Conservation (phyloP, 164 flowering plant species). For the Litsea cubeba region DNA sequence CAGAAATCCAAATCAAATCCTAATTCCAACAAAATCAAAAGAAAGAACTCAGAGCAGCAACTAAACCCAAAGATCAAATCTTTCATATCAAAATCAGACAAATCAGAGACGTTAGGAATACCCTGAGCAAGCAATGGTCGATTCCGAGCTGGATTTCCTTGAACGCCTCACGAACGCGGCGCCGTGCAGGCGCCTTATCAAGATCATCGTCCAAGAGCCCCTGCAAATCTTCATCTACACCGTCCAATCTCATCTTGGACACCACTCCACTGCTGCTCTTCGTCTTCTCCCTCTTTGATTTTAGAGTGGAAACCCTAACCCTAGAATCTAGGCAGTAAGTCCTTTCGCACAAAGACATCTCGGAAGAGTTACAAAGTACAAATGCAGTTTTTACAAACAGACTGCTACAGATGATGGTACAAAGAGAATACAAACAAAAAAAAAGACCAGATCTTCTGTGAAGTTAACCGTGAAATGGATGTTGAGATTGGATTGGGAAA, state of each 20-base stretch:
- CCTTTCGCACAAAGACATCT: neutral
- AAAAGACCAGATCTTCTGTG: no score
- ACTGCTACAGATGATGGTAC: no score
- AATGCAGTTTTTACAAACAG: no score
- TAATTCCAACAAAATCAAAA: no score
- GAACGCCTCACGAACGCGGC: slow-evolving; percentile 80
- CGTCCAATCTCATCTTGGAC: slow-evolving; percentile 27
- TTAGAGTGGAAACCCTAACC: slow-evolving; percentile 10
- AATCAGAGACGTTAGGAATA: slow-evolving; percentile 6
- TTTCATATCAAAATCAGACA: neutral
- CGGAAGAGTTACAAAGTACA: neutral
- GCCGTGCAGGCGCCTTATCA: slow-evolving; percentile 64
- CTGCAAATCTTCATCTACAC: slow-evolving; percentile 47
- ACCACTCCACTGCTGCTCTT: neutral
- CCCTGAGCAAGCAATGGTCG: slow-evolving; percentile 89
- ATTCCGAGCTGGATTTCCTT: slow-evolving; percentile 77
- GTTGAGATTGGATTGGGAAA: no score
- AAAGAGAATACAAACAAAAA: no score
- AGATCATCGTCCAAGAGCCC: slow-evolving; percentile 50
- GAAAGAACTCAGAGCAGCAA: neutral
- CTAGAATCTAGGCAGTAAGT: slow-evolving; percentile 5
- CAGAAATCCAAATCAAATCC: no score
- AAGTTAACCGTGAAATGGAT: no score
- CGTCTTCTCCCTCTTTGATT: slow-evolving; percentile 9
- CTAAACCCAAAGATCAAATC: neutral